phyloP scores from a whole-genome alignment of 2,329 filamentous ascomycete genomes.

The Mycosphaerella sp. region DNA sequence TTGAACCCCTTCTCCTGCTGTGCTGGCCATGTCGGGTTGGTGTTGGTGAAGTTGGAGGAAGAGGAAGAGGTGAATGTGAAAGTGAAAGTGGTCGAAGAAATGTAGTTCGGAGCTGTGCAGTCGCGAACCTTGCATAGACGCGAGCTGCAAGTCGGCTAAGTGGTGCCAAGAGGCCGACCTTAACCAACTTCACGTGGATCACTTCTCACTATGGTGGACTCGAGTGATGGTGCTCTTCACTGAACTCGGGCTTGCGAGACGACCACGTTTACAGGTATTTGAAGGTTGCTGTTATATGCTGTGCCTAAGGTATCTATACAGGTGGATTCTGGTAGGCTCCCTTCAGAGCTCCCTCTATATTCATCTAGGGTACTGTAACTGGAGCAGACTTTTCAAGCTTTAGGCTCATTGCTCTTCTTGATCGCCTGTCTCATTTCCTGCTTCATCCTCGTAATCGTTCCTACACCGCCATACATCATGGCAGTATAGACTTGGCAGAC shows the following conservation, averaged over 20 bases:
- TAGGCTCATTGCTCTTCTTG: background rate
- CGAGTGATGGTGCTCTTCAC: no score
- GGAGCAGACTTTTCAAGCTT: background rate
- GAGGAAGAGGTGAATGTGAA: background rate
- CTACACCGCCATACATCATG: slow-evolving; percentile 56
- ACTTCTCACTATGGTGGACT: no score
- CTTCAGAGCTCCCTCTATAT: background rate
- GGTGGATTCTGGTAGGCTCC: background rate
- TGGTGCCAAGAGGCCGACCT: background rate
- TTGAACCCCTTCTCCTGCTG: slow-evolving; percentile 38
- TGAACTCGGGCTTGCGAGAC: background rate
- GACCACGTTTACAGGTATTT: background rate
- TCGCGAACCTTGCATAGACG: background rate
- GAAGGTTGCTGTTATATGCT: background rate
- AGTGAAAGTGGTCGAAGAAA: background rate
- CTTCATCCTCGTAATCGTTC: slow-evolving; percentile 53
- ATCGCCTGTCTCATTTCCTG: slow-evolving; percentile 39
- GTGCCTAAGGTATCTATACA: no score
- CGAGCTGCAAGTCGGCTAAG: background rate
- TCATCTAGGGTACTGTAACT: background rate
- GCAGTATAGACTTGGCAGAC: slow-evolving; percentile 66
- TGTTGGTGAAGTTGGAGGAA: background rate
- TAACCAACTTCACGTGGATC: background rate
- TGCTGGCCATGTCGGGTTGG: background rate
- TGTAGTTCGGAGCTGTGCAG: no score